Percentiles rank a stretch among this genome's conserved stretches.
phyloP scores from a whole-genome alignment of 202 grass and related monocot genomes.

The Tripidium arundinaceum region DNA sequence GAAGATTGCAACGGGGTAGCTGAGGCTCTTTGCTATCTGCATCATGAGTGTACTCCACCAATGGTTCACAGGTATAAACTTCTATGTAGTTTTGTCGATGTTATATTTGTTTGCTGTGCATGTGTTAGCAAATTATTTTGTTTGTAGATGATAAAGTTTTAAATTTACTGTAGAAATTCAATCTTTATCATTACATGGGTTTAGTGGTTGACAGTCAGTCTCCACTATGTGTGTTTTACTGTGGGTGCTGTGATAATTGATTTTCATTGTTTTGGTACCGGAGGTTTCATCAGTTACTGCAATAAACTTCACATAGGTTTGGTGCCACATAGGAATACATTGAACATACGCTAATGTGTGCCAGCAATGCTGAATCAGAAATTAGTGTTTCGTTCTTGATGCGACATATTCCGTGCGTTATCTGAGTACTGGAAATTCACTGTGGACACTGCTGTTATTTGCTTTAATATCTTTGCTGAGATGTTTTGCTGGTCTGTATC shows the following conservation, averaged over 20 bases:
- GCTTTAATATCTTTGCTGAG: not conserved
- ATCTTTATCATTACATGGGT: conserved; percentile 1
- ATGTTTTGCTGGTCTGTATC: not conserved
- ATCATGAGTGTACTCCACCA: conserved; percentile 82
- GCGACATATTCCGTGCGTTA: not conserved
- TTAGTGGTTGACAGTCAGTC: not conserved
- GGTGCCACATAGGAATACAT: not conserved
- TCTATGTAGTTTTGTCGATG: conserved; percentile 7
- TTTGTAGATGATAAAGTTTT: not conserved
- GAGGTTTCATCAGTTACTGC: not conserved
- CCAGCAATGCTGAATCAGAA: not conserved
- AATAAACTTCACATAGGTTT: conserved; percentile 4
- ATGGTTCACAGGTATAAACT: conserved; percentile 90
- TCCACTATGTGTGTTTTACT: not conserved
- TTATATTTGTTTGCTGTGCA: not conserved
- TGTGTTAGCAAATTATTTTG: not conserved
- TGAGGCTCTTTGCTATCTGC: conserved; percentile 90
- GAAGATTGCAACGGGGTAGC: conserved; percentile 96
- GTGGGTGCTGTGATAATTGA: conserved; percentile 8
- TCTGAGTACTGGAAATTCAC: not conserved
- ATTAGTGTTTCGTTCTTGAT: not conserved
- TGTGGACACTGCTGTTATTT: not conserved
- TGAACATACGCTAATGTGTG: not conserved
- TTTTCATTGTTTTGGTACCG: conserved; percentile 16
- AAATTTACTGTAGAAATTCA: not conserved